A percentile compares a stretch with the other conserved stretches of the same genome.
These are phyloP conservation scores for Colletotrichum sp. DNA, from an alignment of 2,329 filamentous ascomycete genomes.

Conservation along the genomic window DNA sequence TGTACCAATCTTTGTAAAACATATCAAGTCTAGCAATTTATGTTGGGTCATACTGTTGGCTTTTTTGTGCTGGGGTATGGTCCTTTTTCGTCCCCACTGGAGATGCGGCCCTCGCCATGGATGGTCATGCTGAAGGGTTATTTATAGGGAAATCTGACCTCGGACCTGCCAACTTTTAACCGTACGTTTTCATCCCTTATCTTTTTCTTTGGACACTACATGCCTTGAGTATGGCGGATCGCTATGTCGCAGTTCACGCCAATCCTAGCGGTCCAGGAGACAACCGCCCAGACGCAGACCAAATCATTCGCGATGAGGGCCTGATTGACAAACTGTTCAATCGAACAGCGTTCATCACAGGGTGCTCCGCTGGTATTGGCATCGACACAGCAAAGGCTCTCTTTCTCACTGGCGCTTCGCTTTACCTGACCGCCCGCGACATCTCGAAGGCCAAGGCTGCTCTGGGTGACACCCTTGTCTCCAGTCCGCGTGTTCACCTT, in stretches of 20 bases:
- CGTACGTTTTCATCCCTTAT: neutral
- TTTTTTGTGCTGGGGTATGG: neutral
- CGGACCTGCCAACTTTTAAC: neutral
- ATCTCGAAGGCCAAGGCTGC: constrained; percentile 33
- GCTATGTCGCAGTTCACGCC: neutral
- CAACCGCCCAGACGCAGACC: constrained; percentile 12
- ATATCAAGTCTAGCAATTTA: neutral
- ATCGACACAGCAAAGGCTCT: constrained; percentile 38
- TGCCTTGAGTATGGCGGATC: neutral
- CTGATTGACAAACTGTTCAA: neutral
- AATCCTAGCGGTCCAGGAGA: constrained; percentile 14
- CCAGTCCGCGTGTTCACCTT: neutral
- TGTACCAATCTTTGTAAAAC: neutral
- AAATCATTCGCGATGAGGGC: constrained; percentile 14
- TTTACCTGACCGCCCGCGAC: constrained; percentile 36
- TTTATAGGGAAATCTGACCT: neutral
- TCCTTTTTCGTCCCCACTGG: neutral
- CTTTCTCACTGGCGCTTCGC: neutral
- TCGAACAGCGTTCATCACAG: constrained; percentile 31
- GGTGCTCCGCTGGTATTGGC: constrained; percentile 44
- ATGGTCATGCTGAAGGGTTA: neutral
- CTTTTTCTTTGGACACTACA: neutral
- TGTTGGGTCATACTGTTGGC: neutral
- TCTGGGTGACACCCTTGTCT: constrained; percentile 22
- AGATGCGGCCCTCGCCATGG: neutral